Percentiles rank a stretch among this genome's conserved stretches.
phyloP scores from a whole-genome alignment of 139 green algal genomes.

The Picochlorum sp. region DNA sequence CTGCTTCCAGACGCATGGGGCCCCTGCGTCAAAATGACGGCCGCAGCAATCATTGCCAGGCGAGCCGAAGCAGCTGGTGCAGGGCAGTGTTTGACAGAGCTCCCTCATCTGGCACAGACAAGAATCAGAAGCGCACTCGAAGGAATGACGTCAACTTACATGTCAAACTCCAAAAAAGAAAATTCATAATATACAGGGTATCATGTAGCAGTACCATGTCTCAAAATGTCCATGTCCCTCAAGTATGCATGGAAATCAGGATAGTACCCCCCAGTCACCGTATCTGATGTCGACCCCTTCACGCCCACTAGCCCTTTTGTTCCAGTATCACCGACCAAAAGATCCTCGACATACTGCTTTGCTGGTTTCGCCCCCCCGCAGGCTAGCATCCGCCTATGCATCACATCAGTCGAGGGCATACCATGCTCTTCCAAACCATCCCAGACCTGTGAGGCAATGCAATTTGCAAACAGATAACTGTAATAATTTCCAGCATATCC shows the following conservation, averaged over 20 bases:
- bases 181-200: background rate
- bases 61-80: background rate
- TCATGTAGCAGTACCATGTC: no score
- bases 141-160: background rate
- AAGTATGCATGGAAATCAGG: background rate
- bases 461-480: conserved; percentile 67
- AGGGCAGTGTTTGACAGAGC: background rate
- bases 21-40: background rate
- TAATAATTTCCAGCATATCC: conserved; percentile 80
- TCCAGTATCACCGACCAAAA: background rate
- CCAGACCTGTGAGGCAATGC: conserved; percentile 59
- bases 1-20: background rate
- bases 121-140: background rate
- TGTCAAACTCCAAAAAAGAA: background rate
- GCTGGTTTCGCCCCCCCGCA: conserved; percentile 4
- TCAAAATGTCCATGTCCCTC: background rate
- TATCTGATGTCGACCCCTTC: no score
- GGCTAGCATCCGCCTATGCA: conserved; percentile 19
- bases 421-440: background rate
- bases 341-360: background rate
- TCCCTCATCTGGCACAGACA: background rate
- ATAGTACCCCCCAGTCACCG: background rate
- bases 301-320: background rate
- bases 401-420: conserved; percentile 10
- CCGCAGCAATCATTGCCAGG: background rate